These are phyloP conservation scores for Populus hybrid DNA, from an alignment of 441 rosid species.

Conservation along the genomic window DNA sequence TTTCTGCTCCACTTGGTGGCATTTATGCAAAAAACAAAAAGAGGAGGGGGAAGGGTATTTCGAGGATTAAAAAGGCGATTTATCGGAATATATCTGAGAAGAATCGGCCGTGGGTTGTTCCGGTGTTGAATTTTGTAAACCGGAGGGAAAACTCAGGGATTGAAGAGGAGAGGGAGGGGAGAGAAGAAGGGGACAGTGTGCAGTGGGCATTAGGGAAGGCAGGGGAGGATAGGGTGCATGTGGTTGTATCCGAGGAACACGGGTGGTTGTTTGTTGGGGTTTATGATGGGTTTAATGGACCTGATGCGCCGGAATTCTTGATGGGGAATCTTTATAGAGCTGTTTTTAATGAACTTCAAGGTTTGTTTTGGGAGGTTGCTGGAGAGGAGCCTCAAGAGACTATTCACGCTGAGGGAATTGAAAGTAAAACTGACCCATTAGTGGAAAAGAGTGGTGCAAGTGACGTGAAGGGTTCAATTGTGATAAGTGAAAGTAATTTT, in stretches of 20 bases:
- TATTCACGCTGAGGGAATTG: conserved; percentile 8
- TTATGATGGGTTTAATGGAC: conserved; percentile 93
- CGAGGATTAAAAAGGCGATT: conserved; percentile 49
- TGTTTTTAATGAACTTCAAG: conserved; percentile 75
- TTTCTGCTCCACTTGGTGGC: conserved; percentile 95
- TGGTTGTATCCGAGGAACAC: conserved; percentile 94
- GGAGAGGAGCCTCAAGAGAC: conserved; percentile 33
- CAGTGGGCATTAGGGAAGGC: conserved; percentile 99
- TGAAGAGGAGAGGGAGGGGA: conserved; percentile 44
- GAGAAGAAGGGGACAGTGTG: conserved; percentile 62
- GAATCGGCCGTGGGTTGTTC: conserved; percentile 93
- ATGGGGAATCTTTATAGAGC: conserved; percentile 96
- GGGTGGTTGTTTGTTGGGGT: conserved; percentile 97
- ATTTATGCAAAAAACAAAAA: conserved; percentile 48
- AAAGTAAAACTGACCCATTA: conserved; percentile 22
- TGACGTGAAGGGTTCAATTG: conserved; percentile 16
- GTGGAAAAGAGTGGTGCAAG: conserved; percentile 23
- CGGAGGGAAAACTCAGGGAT: conserved; percentile 41
- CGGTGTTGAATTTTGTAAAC: conserved; percentile 70
- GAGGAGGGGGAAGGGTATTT: conserved; percentile 58
- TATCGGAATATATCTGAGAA: conserved; percentile 64
- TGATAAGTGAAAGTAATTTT: conserved; percentile 13
- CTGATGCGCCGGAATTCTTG: conserved; percentile 94
- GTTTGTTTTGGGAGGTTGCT: conserved; percentile 88
- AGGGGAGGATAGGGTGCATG: conserved; percentile 95